Base-by-base conservation (phyloP, 345 rosid species). In the Isatis tinctoria region DNA sequence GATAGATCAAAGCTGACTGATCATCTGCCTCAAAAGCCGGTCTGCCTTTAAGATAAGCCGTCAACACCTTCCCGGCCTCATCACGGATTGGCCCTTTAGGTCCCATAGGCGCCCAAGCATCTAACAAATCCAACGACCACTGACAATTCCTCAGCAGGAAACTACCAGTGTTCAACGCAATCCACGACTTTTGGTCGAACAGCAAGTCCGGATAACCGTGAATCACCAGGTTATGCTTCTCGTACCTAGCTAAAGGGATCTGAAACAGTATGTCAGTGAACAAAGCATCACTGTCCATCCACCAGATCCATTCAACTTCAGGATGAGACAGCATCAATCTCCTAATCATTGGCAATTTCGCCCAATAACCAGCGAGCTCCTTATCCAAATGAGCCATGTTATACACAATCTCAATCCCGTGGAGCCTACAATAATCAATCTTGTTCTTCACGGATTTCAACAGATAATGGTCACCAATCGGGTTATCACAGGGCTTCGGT, bases 271-370 rank as follows among this genome's bases (percentile, higher is more conserved):
- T 89, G 65, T 93, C 98, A n/a, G 98, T 91, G 64, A 91, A 93
- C 86, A 93, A 78, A 4, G 98, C 98, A 84, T 93, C 98, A 83
- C 98, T 93, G 40, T 93, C 98, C 97, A 93, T 90, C 98, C 98
- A 93, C 97, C 97, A 90, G 73, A 93, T 88, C 97, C 97, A 93
- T 79, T 93, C 96, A 4, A 93, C 86, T 60, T 94, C 96, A 0
- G 98, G 98, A 69, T 94, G 97, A 28, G 97, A 94, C 79, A 94
- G 24, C 97, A 94, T 86, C 82, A 94, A 76, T 53, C 89, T 86
- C 88, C 98, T 81, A 74, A 94, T 81, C 97, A 94, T 86, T 0
- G 98, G 97, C 82, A 94, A 56, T 58, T 94, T 94, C 0, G 98
- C 98, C 98, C 97, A 93, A 43, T 93, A 93, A 5, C 98, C 98